Conservation (phyloP, 1,139 yeast species). For the Pichia inconspicua region DNA sequence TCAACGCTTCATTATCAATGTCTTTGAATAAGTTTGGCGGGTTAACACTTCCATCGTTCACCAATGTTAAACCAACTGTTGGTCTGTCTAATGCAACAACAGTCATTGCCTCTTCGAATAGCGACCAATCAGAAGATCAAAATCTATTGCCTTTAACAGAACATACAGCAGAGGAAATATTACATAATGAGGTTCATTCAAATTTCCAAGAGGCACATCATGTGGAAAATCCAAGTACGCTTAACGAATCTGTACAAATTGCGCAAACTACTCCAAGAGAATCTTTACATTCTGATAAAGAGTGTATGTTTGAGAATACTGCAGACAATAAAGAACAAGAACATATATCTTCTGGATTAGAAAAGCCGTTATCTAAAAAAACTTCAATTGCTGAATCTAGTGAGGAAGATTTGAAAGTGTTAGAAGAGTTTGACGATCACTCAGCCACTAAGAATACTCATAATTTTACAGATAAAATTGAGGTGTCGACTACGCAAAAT, state of each 20-base stretch:
- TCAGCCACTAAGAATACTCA: too few relatives aligned
- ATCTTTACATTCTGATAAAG: background rate
- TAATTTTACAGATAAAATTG: too few relatives aligned
- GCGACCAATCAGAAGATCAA: conserved; percentile 10
- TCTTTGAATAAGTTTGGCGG: conserved; percentile 6
- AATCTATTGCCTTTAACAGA: background rate
- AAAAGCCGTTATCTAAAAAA: background rate
- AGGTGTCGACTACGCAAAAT: too few relatives aligned
- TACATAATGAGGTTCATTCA: background rate
- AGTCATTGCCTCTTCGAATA: background rate
- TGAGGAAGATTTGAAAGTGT: background rate
- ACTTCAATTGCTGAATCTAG: background rate
- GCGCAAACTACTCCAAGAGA: background rate
- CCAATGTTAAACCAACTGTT: conserved; percentile 14
- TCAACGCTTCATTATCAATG: background rate
- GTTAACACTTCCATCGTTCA: conserved; percentile 13
- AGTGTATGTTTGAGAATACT: background rate
- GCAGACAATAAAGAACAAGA: too few relatives aligned
- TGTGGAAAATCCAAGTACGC: conserved; percentile 8
- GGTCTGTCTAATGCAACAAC: conserved; percentile 7
- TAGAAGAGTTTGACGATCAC: background rate
- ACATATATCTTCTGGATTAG: background rate
- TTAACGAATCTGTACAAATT: background rate
- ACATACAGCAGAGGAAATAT: background rate
- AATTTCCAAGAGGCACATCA: background rate